Percentiles rank a stretch among this genome's conserved stretches.
Conservation (phyloP, 1,284 basidiomycete species). For the Marasmius fiardii region DNA sequence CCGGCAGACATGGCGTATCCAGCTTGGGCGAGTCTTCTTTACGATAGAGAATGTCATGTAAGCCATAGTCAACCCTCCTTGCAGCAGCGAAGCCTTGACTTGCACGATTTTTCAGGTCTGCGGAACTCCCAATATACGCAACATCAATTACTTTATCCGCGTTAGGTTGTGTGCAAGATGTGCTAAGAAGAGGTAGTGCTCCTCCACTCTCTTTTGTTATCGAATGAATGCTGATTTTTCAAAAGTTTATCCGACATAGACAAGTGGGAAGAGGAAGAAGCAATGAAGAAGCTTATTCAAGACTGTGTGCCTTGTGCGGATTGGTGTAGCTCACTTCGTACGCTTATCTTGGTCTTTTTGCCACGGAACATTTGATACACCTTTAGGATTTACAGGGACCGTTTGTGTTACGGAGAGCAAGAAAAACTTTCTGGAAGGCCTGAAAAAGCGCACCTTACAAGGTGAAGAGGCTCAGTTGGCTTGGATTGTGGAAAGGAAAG, state of each 20-base stretch:
- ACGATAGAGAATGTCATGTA: slow-evolving; percentile 1
- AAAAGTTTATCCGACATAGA: neutral
- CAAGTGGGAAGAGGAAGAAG: slow-evolving; percentile 7
- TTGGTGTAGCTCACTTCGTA: neutral
- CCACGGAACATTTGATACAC: neutral
- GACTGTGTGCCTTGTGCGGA: slow-evolving; percentile 9
- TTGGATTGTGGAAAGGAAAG: neutral
- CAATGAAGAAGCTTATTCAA: slow-evolving; percentile 3
- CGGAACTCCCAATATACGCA: slow-evolving; percentile 18
- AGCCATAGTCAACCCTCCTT: neutral
- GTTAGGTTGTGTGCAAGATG: slow-evolving; percentile 26
- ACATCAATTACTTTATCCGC: slow-evolving; percentile 25
- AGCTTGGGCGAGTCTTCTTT: neutral
- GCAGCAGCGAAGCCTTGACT: neutral
- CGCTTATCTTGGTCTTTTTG: too few relatives aligned
- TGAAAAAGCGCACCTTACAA: neutral
- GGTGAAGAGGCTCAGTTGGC: neutral
- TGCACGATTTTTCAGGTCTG: slow-evolving; percentile 21
- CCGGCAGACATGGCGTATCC: neutral
- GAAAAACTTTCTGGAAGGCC: neutral
- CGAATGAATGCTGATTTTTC: neutral
- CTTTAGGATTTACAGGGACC: neutral
- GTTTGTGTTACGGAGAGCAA: neutral
- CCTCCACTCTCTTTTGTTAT: slow-evolving; percentile 7
- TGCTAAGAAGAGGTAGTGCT: slow-evolving; percentile 19